Conservation (phyloP, 1,284 basidiomycete species). For the Leccinum pachyderme region DNA sequence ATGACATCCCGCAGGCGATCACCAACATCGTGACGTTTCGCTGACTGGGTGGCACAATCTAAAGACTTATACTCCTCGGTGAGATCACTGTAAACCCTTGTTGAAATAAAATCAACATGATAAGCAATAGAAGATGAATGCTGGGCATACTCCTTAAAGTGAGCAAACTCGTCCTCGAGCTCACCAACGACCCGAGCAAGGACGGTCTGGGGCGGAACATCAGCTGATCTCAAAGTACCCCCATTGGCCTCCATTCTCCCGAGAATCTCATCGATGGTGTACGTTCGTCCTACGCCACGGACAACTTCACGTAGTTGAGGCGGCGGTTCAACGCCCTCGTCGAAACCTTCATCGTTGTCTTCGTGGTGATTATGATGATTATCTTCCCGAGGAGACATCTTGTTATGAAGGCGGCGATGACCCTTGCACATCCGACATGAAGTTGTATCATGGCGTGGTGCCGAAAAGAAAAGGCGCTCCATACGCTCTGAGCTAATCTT, state of each 20-base stretch:
- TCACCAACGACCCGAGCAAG: constrained; percentile 76
- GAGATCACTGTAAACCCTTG: constrained; percentile 82
- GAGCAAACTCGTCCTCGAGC: constrained; percentile 86
- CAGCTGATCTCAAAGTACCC: constrained; percentile 19
- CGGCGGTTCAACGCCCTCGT: constrained; percentile 8
- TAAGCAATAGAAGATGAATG: background rate
- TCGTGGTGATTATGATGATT: background rate
- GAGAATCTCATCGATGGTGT: constrained; percentile 27
- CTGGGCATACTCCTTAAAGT: constrained; percentile 76
- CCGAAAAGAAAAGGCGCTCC: constrained; percentile 79
- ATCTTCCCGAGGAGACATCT: background rate
- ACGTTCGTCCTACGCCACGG: constrained; percentile 4
- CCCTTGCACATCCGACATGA: constrained; percentile 68
- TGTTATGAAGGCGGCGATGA: constrained; percentile 25
- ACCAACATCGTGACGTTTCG: constrained; percentile 78
- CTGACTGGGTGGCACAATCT: constrained; percentile 77
- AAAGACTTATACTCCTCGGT: constrained; percentile 88
- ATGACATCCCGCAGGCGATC: constrained; percentile 87
- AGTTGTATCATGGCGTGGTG: constrained; percentile 63
- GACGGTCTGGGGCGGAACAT: constrained; percentile 78
- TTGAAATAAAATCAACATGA: constrained; percentile 8
- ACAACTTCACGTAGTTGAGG: constrained; percentile 2
- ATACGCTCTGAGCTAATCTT: constrained; percentile 73
- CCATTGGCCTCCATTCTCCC: constrained; percentile 29
- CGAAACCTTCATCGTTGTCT: constrained; percentile 19